Evolutionary conservation across 2,329 filamentous ascomycete genomes (phyloP).

Genomic region (Diplodia sapinea): DNA sequence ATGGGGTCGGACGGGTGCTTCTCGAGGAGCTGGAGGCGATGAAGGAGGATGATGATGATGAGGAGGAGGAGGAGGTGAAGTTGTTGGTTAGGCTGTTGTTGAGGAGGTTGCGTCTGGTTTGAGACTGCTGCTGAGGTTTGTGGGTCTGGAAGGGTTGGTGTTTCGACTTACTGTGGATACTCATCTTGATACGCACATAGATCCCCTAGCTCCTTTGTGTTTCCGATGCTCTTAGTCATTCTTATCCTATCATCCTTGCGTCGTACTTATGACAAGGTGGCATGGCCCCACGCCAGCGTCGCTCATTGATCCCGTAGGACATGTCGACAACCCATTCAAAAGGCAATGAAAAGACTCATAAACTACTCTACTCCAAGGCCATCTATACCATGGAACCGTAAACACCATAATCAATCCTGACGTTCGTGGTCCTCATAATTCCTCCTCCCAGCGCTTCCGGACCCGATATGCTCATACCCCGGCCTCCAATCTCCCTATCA

Average conservation of each 20-base stretch:
- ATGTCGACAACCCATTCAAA: neutral
- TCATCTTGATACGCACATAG: too few relatives aligned
- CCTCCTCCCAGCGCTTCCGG: neutral
- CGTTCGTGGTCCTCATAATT: constrained; percentile 26
- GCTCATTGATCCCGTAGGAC: neutral
- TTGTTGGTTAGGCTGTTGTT: neutral
- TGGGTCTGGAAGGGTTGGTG: neutral
- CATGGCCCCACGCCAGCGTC: too few relatives aligned
- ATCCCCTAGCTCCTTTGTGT: too few relatives aligned
- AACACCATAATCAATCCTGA: neutral
- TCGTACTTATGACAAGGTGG: too few relatives aligned
- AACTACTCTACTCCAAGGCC: neutral
- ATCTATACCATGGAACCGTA: neutral
- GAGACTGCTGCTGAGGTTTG: neutral
- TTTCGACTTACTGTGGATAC: neutral
- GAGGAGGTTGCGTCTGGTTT: neutral
- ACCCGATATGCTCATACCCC: neutral
- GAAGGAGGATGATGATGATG: too few relatives aligned
- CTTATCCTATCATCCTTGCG: too few relatives aligned
- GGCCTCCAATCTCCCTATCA: constrained; percentile 2
- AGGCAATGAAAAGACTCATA: neutral
- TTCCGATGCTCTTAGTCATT: too few relatives aligned
- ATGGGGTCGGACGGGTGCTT: neutral
- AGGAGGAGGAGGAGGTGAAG: neutral
- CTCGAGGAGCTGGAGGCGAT: neutral